These are phyloP conservation scores for Chaetomiaceae sp. DNA, from an alignment of 2,329 filamentous ascomycete species.

Conservation along the genomic window DNA sequence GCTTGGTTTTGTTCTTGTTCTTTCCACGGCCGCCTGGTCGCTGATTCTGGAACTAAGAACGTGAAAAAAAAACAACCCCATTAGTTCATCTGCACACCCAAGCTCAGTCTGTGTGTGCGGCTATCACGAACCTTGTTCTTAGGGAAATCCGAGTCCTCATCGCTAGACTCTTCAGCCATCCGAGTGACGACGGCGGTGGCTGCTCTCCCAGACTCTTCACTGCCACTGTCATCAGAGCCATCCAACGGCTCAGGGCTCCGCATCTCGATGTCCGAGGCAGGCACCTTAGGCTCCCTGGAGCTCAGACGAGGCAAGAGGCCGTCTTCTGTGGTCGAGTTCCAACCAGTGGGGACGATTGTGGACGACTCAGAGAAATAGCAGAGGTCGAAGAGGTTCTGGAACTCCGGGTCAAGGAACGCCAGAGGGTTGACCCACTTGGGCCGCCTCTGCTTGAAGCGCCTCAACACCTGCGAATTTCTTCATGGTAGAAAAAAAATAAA, in stretches of 20 bases:
- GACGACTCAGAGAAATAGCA: constrained; percentile 57
- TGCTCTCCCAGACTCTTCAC: constrained; percentile 41
- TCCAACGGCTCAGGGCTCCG: constrained; percentile 46
- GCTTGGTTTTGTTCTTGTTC: constrained; percentile 44
- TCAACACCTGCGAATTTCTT: constrained; percentile 33
- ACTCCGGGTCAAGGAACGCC: constrained; percentile 55
- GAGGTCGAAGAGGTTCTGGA: constrained; percentile 73
- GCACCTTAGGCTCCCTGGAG: constrained; percentile 41
- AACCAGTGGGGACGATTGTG: constrained; percentile 64
- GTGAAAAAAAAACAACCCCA: constrained; percentile 12
- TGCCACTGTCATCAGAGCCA: constrained; percentile 49
- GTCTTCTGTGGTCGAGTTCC: constrained; percentile 56
- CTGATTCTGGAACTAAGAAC: constrained; percentile 5
- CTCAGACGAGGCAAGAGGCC: constrained; percentile 52
- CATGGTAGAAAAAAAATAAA: background rate
- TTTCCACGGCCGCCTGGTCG: constrained; percentile 22
- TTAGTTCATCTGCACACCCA: no score
- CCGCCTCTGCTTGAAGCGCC: constrained; percentile 44
- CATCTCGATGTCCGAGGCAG: constrained; percentile 42
- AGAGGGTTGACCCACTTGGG: constrained; percentile 50
- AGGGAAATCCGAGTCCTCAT: constrained; percentile 42
- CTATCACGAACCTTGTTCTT: constrained; percentile 33
- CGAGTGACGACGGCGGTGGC: constrained; percentile 40
- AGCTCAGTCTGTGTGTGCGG: no score
- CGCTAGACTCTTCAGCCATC: constrained; percentile 56